Percentiles rank a stretch among this genome's conserved stretches.
phyloP scores from a whole-genome alignment of 2,329 filamentous ascomycete species.

The Thermothelomyces thermophilus region DNA sequence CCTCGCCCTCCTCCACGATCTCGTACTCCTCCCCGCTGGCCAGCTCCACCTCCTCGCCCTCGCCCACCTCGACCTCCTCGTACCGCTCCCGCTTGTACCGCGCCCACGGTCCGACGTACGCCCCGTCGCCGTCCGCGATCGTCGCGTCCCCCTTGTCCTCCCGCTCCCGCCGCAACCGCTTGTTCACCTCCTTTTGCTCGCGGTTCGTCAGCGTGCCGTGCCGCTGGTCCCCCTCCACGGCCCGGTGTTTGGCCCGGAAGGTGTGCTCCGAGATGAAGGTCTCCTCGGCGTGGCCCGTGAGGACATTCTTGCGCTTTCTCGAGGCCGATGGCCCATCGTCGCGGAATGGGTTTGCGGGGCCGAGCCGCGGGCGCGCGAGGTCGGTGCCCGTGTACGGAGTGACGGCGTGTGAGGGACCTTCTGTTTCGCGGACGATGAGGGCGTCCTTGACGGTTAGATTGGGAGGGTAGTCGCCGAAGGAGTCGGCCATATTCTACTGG shows the following conservation, averaged over 20 bases:
- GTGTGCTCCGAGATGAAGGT: constrained; percentile 84
- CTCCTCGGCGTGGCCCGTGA: constrained; percentile 83
- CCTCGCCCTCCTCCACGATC: constrained; percentile 71
- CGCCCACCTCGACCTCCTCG: constrained; percentile 64
- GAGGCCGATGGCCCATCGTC: constrained; percentile 36
- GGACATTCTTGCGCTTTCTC: constrained; percentile 70
- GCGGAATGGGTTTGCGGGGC: constrained; percentile 71
- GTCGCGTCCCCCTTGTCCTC: constrained; percentile 80
- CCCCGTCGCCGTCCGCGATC: constrained; percentile 76
- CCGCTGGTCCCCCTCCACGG: constrained; percentile 57
- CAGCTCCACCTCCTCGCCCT: constrained; percentile 64
- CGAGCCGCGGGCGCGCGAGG: constrained; percentile 57
- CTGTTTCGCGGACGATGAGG: constrained; percentile 51
- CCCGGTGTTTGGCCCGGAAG: constrained; percentile 81
- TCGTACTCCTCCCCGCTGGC: constrained; percentile 75
- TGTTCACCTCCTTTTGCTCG: constrained; percentile 64
- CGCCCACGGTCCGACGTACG: constrained; percentile 95
- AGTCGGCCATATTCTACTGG: constrained; percentile 51
- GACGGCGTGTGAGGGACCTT: constrained; percentile 52
- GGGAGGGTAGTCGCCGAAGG: constrained; percentile 56
- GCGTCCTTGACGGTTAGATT: constrained; percentile 61
- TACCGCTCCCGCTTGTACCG: constrained; percentile 68
- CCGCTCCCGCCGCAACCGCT: constrained; percentile 62
- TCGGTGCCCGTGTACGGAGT: constrained; percentile 66
- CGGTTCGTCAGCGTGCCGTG: constrained; percentile 43